phyloP scores from a whole-genome alignment of 768 basidiomycete species.

The Tephrocybe sp. region DNA sequence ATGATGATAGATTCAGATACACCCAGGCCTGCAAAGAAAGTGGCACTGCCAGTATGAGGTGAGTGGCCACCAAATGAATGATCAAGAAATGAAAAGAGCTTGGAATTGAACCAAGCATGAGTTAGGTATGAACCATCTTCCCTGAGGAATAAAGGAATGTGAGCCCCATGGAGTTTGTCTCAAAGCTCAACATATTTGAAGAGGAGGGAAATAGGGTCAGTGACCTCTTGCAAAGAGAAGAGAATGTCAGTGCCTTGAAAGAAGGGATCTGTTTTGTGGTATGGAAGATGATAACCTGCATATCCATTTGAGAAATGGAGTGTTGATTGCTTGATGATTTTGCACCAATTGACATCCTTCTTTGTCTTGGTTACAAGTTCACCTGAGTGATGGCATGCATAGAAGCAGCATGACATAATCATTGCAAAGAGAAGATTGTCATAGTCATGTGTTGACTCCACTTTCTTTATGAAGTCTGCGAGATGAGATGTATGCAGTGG shows the following conservation, averaged over 20 bases:
- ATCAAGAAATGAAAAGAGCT: constrained; percentile 15
- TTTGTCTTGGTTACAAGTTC: constrained; percentile 22
- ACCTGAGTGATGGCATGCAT: constrained; percentile 26
- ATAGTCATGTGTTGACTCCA: neutral
- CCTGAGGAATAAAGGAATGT: constrained; percentile 19
- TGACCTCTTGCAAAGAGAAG: constrained; percentile 17
- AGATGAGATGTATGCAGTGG: constrained; percentile 13
- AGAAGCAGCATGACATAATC: constrained; percentile 25
- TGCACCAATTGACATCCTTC: constrained; percentile 22
- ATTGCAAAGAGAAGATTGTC: constrained; percentile 19
- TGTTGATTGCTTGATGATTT: constrained; percentile 25
- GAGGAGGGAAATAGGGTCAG: constrained; percentile 19
- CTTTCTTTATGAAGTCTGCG: constrained; percentile 10
- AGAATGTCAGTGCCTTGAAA: constrained; percentile 25
- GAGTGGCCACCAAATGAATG: constrained; percentile 24
- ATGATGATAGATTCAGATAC: constrained; percentile 23
- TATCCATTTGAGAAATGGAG: constrained; percentile 7
- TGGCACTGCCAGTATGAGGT: constrained; percentile 18
- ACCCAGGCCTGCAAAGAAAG: constrained; percentile 23
- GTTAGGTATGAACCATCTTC: constrained; percentile 21
- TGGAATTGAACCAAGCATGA: constrained; percentile 21
- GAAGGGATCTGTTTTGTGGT: constrained; percentile 29
- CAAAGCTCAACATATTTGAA: constrained; percentile 9
- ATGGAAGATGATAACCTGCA: constrained; percentile 23
- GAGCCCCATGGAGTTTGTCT: constrained; percentile 16